Base-by-base conservation (phyloP, 2,329 filamentous ascomycete genomes). In the Aspergillus piperis region DNA sequence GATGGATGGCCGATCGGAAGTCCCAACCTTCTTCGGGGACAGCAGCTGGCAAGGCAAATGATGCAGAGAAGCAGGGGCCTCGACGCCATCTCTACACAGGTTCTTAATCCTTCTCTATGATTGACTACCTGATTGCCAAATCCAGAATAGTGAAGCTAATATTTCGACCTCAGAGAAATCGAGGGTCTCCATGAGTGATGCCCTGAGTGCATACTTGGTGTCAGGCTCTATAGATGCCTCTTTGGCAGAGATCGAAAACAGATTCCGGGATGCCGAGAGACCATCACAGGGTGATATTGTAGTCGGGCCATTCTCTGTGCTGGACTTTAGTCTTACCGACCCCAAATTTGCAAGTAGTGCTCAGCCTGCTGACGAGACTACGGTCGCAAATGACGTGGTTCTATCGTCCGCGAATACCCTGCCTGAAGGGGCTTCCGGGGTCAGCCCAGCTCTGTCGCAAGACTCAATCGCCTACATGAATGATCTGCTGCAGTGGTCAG, bases 401-500 rank as follows among this genome's bases (percentile, higher is more conserved):
- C 19, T 21, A 21, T 8, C 17, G 8, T 10, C 17, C 3, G n/a
- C 4, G 8, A 19, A 19, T 13, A 32, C 51, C 17, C 36, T 41
- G 10, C 13, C 25, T 8, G 51, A 53, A 19, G 25, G 25, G 32
- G 38, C n/a, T 17, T 27, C 36, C 32, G 51, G 21, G 13, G 53
- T 55, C 7, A 55, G 53, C 21, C 53, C 53, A 17, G 44, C 38
- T n/a, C 39, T 55, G 38, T 44, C 53, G 41, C 53, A 55, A 25
- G 53, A 55, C n/a, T 55, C 53, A 41, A 36, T 55, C 15, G 53
- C 53, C 10, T 55, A 67, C 19, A 66, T 73, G 47, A 68, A 73
- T 21, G 72, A 73, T 51, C 71, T 72, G 15, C 54, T 74, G 3
- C 71, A 73, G 30, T 75, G 72, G 72, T 71, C 73, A 1, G 72